Percentiles rank a stretch among this genome's conserved stretches.
Conservation (phyloP, 306 rosid species). For the Hippophae tibetana region DNA sequence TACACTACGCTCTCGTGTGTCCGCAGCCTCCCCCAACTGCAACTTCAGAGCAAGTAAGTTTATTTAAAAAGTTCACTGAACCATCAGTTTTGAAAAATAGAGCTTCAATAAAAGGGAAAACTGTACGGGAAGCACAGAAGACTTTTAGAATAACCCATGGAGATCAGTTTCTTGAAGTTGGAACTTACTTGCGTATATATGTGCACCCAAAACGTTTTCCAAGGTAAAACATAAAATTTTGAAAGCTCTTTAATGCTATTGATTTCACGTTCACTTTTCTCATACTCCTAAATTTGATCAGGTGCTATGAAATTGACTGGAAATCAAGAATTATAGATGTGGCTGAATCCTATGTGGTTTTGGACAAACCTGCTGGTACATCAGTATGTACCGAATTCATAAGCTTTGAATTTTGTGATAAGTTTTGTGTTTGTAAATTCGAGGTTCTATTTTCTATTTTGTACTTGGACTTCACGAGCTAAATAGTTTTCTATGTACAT, state of each 20-base stretch:
- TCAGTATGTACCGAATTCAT: slow-evolving; percentile 55
- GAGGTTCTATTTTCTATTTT: background rate
- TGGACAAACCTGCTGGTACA: slow-evolving; percentile 95
- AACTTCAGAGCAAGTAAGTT: slow-evolving; percentile 57
- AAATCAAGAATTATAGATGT: slow-evolving; percentile 68
- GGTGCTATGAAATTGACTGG: slow-evolving; percentile 96
- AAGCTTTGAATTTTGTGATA: slow-evolving; percentile 8
- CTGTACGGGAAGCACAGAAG: slow-evolving; percentile 79
- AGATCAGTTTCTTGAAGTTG: slow-evolving; percentile 67
- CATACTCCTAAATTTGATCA: slow-evolving; percentile 25
- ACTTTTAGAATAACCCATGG: slow-evolving; percentile 55
- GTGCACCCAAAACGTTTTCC: slow-evolving; percentile 91
- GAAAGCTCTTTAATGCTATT: background rate
- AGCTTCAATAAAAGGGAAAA: slow-evolving; percentile 77
- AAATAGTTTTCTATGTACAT: background rate
- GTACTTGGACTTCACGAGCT: slow-evolving; percentile 6
- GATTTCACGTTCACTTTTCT: slow-evolving; percentile 15
- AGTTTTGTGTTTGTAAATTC: background rate
- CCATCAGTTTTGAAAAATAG: slow-evolving; percentile 54
- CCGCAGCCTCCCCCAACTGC: slow-evolving; percentile 87
- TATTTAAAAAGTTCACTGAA: slow-evolving; percentile 54
- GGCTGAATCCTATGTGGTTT: slow-evolving; percentile 63
- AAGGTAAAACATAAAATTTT: slow-evolving; percentile 33
- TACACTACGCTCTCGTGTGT: slow-evolving; percentile 81
- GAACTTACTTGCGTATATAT: slow-evolving; percentile 70